Conservation (phyloP, 2,329 filamentous ascomycete species). For the Knoxdaviesia proteae region DNA sequence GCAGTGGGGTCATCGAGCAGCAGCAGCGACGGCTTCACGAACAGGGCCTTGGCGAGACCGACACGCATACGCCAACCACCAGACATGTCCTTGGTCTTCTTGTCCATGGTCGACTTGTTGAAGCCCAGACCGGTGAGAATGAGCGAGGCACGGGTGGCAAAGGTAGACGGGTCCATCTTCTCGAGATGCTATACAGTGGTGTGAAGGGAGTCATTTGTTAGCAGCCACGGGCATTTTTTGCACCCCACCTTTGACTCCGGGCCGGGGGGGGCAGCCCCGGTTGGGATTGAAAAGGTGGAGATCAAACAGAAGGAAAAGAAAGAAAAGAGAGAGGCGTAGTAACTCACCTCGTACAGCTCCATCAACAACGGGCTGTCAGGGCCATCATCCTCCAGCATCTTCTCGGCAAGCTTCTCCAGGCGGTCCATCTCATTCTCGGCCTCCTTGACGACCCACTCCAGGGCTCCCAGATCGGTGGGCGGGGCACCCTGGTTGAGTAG, state of each 20-base stretch:
- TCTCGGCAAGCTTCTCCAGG: slow-evolving; percentile 74
- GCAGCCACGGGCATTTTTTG: too few species aligned
- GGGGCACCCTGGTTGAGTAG: slow-evolving; percentile 93
- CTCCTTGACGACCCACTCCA: slow-evolving; percentile 94
- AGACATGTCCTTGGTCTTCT: slow-evolving; percentile 99
- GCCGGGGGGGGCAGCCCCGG: too few species aligned
- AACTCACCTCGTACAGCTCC: slow-evolving; percentile 80
- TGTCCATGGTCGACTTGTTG: slow-evolving; percentile 94
- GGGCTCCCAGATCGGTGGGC: slow-evolving; percentile 66
- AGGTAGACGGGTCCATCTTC: slow-evolving; percentile 95
- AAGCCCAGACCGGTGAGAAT: slow-evolving; percentile 98
- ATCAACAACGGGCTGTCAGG: slow-evolving; percentile 79
- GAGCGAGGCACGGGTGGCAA: slow-evolving; percentile 82
- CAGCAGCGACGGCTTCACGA: slow-evolving; percentile 90
- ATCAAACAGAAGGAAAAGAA: background rate
- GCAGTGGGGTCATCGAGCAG: slow-evolving; percentile 96
- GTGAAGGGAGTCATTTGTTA: background rate
- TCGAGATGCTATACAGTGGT: slow-evolving; percentile 58
- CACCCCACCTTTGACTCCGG: too few species aligned
- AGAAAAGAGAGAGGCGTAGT: background rate
- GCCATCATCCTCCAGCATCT: slow-evolving; percentile 76
- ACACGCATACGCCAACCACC: slow-evolving; percentile 99
- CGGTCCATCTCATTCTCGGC: slow-evolving; percentile 82
- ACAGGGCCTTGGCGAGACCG: slow-evolving; percentile 87
- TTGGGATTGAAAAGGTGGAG: too few species aligned